Conservation (phyloP, 106 monocot genomes). For the Dioscorea dumetorum region DNA sequence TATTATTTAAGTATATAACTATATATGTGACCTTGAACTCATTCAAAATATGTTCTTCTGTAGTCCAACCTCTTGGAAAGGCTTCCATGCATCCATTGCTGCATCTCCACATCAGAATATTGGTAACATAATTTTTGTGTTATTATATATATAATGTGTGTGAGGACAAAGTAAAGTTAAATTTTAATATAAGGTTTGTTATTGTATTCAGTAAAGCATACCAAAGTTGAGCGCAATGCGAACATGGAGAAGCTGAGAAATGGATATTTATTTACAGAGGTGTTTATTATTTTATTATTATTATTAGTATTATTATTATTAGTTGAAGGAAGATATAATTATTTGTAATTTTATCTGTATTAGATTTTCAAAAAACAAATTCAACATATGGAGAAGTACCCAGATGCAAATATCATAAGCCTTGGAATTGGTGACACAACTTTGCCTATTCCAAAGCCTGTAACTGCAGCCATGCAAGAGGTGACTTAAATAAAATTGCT, state of each 20-base stretch:
- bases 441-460: constrained; percentile 59
- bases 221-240: constrained; percentile 60
- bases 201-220: background rate
- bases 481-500: constrained; percentile 14
- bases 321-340: background rate
- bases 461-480: constrained; percentile 77
- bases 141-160: too few species aligned
- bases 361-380: constrained; percentile 58
- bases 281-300: constrained; percentile 4
- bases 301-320: background rate
- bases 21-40: too few species aligned
- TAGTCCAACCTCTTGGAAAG: too few species aligned
- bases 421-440: constrained; percentile 89
- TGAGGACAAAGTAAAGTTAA: too few species aligned
- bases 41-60: too few species aligned
- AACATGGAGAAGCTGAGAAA: constrained; percentile 78
- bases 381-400: constrained; percentile 65
- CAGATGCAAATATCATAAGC: constrained; percentile 79
- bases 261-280: constrained; percentile 90
- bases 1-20: too few species aligned
- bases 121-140: too few species aligned
- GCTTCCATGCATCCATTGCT: too few species aligned
- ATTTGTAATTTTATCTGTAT: background rate
- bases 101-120: too few species aligned
- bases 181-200: too few species aligned